Percentiles rank a stretch among this genome's conserved stretches.
These are phyloP conservation scores for Rubia balearica DNA, from an alignment of 305 asterid genomes.

Conservation along the genomic window DNA sequence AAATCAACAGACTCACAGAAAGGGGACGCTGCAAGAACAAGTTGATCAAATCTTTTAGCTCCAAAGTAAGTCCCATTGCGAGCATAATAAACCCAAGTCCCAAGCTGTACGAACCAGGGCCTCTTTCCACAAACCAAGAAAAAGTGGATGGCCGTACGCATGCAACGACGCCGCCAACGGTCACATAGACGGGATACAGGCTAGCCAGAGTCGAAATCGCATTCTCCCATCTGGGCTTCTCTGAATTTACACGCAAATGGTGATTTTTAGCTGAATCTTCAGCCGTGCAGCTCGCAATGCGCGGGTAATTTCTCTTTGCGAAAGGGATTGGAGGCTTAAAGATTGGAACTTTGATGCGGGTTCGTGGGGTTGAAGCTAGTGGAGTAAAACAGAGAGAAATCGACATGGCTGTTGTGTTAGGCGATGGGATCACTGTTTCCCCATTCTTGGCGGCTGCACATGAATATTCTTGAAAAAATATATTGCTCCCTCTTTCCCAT, in stretches of 20 bases:
- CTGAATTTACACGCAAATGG: constrained; percentile 18
- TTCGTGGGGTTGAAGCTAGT: constrained; percentile 21
- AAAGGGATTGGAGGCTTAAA: constrained; percentile 26
- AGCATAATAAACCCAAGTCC: constrained; percentile 81
- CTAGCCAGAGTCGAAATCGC: constrained; percentile 59
- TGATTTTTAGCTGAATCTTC: constrained; percentile 22
- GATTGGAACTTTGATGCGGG: constrained; percentile 26
- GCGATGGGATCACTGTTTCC: too few species aligned
- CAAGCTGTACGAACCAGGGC: constrained; percentile 60
- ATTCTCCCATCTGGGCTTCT: constrained; percentile 52
- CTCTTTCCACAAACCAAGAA: constrained; percentile 65
- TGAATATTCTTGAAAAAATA: too few species aligned
- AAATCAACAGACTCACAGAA: constrained; percentile 45
- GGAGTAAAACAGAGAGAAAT: constrained; percentile 47
- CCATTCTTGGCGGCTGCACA: too few species aligned
- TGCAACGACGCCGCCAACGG: constrained; percentile 69
- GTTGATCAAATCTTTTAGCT: constrained; percentile 56
- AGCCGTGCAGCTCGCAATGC: constrained; percentile 17
- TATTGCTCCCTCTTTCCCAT: too few species aligned
- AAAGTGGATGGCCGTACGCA: constrained; percentile 59
- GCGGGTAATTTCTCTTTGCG: constrained; percentile 13
- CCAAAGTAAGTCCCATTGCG: constrained; percentile 83
- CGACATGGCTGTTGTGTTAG: constrained; percentile 30
- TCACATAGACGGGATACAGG: constrained; percentile 78
- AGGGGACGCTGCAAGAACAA: constrained; percentile 63